Percentiles rank a stretch among this genome's conserved stretches.
Evolutionary conservation across 2,329 filamentous ascomycete genomes (phyloP).

Genomic region (Colletotrichum higginsianum): DNA sequence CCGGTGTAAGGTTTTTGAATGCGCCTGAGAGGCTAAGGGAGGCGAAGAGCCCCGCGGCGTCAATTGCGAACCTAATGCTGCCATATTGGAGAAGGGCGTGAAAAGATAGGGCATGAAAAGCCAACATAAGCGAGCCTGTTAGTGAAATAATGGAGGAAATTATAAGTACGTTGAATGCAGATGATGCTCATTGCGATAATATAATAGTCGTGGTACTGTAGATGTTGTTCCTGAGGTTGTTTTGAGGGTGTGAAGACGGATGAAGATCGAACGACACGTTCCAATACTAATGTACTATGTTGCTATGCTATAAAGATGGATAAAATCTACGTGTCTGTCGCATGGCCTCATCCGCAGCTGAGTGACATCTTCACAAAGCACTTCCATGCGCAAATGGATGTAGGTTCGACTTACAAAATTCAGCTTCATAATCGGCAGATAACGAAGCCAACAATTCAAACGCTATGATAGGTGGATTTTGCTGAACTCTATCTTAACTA

Average conservation of each 20-base stretch:
- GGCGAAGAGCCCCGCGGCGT: neutral
- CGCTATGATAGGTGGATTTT: neutral
- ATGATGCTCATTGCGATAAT: neutral
- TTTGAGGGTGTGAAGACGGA: neutral
- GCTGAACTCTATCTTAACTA: neutral
- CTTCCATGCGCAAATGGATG: neutral
- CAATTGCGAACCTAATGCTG: neutral
- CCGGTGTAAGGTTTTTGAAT: neutral
- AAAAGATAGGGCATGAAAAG: no score
- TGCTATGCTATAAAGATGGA: neutral
- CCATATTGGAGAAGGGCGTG: neutral
- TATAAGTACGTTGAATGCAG: neutral
- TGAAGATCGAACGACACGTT: neutral
- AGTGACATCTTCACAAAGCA: neutral
- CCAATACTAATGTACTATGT: neutral
- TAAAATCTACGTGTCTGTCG: neutral
- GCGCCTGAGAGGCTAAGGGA: neutral
- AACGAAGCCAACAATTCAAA: neutral
- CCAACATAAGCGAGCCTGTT: no score
- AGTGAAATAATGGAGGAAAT: no score
- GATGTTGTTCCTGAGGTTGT: neutral
- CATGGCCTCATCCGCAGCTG: neutral
- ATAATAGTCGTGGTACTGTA: neutral
- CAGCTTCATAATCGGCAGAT: neutral
- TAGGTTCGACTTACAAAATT: neutral